Evolutionary conservation across 495 filamentous ascomycete genomes (phyloP).

Genomic region (Penicillium soppii): DNA sequence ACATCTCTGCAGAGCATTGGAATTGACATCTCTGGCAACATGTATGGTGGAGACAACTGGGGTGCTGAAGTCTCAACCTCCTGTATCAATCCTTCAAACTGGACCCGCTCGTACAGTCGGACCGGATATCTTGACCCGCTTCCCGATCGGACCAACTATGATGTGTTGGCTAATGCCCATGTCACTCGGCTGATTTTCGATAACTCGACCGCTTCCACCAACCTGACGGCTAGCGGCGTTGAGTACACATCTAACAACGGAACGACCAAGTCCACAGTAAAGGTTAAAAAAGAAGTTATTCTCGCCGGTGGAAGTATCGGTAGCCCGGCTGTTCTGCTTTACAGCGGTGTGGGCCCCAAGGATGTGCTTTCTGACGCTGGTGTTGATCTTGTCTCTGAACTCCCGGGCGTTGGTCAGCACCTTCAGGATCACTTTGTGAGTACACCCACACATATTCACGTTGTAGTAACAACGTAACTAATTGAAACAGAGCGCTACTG

Average conservation of each 20-base stretch:
- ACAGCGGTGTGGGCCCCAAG: conserved; percentile 47
- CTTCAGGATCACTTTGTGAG: conserved; percentile 48
- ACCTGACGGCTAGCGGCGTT: conserved; percentile 27
- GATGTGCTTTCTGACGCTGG: conserved; percentile 33
- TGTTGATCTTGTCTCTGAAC: conserved; percentile 40
- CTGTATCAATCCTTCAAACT: conserved; percentile 32
- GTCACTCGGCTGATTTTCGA: conserved; percentile 45
- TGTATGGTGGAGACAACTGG: conserved; percentile 33
- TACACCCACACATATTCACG: background rate
- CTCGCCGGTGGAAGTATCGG: conserved; percentile 54
- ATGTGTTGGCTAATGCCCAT: conserved; percentile 44
- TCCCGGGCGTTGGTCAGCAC: conserved; percentile 52
- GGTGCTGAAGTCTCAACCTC: conserved; percentile 34
- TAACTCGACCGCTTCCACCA: conserved; percentile 18
- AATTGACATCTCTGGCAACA: conserved; percentile 21
- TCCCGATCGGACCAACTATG: conserved; percentile 35
- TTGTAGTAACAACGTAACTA: conserved; percentile 1
- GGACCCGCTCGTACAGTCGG: conserved; percentile 35
- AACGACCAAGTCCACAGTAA: conserved; percentile 26
- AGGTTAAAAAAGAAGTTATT: conserved; percentile 54
- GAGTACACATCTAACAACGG: conserved; percentile 32
- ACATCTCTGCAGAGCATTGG: conserved; percentile 23
- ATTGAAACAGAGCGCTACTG: conserved; percentile 28
- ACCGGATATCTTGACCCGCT: conserved; percentile 44
- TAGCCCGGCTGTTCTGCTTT: conserved; percentile 53